These are phyloP conservation scores for Chamaenerion angustifolium DNA, from an alignment of 345 rosid species.

Conservation along the genomic window DNA sequence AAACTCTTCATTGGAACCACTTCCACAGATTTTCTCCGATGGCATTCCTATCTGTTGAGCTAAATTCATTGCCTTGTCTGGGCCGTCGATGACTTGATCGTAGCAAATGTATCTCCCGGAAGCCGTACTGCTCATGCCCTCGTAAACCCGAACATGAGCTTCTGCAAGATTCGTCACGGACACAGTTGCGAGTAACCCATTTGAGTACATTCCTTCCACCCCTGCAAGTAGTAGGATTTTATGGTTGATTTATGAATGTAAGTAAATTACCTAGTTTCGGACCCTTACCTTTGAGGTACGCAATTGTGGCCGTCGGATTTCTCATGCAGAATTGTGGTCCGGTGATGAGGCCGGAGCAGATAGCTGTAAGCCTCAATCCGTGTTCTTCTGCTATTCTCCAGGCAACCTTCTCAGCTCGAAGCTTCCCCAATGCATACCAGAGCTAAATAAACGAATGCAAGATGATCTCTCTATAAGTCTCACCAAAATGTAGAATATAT, in stretches of 20 bases:
- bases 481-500: too few relatives aligned
- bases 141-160: constrained; percentile 46
- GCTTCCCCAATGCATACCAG: constrained; percentile 85
- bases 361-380: constrained; percentile 41
- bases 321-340: constrained; percentile 39
- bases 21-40: constrained; percentile 31
- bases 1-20: background rate
- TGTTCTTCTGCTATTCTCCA: constrained; percentile 44
- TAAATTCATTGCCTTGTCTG: constrained; percentile 30
- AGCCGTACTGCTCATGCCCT: constrained; percentile 42
- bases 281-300: constrained; percentile 66
- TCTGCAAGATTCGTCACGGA: constrained; percentile 49
- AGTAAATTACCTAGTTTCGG: too few relatives aligned
- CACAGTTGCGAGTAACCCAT: constrained; percentile 47
- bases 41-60: constrained; percentile 43
- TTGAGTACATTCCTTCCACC: constrained; percentile 42
- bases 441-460: too few relatives aligned
- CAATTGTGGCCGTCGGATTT: constrained; percentile 56
- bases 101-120: constrained; percentile 58
- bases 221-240: constrained; percentile 27
- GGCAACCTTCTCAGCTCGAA: constrained; percentile 63
- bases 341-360: constrained; percentile 56
- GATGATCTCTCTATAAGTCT: too few relatives aligned
- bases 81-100: constrained; percentile 35
- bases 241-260: too few relatives aligned